A percentile compares a stretch with the other conserved stretches of the same genome.
These are phyloP conservation scores for Cyberlindnera sargentensis DNA, from an alignment of 805 yeast genomes.

Conservation along the genomic window DNA sequence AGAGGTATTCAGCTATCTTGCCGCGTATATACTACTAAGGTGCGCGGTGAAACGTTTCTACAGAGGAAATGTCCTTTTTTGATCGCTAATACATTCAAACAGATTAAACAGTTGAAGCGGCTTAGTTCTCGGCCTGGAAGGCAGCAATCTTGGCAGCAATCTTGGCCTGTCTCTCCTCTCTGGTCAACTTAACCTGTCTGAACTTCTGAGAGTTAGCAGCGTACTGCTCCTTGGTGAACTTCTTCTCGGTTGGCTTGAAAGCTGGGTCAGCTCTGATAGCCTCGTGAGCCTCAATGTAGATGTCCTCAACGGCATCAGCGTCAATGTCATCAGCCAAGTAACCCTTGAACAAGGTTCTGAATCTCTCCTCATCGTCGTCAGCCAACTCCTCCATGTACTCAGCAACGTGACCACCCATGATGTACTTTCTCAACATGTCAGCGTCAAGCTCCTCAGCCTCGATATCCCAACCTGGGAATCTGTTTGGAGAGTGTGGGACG, in stretches of 20 bases:
- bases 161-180: conserved; percentile 83
- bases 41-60: too few species aligned
- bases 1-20: too few species aligned
- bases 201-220: conserved; percentile 94
- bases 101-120: conserved; percentile 2
- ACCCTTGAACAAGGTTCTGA: conserved; percentile 90
- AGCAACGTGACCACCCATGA: conserved; percentile 99
- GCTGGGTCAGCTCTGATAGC: conserved; percentile 94
- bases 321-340: conserved; percentile 96
- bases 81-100: too few species aligned
- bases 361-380: conserved; percentile 99
- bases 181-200: conserved; percentile 84
- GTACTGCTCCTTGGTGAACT: conserved; percentile 96
- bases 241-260: conserved; percentile 82
- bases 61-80: too few species aligned
- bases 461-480: conserved; percentile 99
- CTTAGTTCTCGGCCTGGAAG: conserved; percentile 44
- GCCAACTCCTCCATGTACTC: conserved; percentile 99
- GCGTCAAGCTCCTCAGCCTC: conserved; percentile 98
- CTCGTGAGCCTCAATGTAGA: conserved; percentile 92
- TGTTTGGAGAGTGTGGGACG: conserved; percentile 98
- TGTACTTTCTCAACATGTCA: conserved; percentile 96
- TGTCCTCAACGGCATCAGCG: conserved; percentile 93
- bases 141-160: conserved; percentile 92
- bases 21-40: too few species aligned